A percentile compares a stretch with the other conserved stretches of the same genome.
Evolutionary conservation across 352 stramenopile species (phyloP).

Genomic region (Blastocystis hominis): DNA sequence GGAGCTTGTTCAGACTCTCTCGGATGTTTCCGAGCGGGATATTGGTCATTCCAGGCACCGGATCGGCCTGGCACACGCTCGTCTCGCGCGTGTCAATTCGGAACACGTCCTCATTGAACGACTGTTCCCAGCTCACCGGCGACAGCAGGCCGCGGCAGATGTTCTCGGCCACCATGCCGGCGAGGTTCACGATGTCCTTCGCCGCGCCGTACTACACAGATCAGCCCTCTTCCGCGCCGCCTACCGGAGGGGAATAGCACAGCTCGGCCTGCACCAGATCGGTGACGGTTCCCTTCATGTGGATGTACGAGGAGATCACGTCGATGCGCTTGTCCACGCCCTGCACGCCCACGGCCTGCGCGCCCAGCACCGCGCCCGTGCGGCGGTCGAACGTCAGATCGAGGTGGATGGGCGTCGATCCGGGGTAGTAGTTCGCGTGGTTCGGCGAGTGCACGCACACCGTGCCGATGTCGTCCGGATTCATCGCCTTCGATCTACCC

Average conservation of each 20-base stretch:
- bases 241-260: slow-evolving; percentile 66
- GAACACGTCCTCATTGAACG: slow-evolving; percentile 29
- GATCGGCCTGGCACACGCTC: neutral
- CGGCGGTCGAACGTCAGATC: slow-evolving; percentile 65
- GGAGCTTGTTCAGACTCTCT: neutral
- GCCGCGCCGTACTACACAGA: slow-evolving; percentile 62
- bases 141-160: neutral
- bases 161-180: slow-evolving; percentile 66
- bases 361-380: slow-evolving; percentile 64
- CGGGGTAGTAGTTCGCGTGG: slow-evolving; percentile 67
- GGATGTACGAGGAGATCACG: slow-evolving; percentile 66
- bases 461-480: slow-evolving; percentile 1
- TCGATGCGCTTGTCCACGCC: slow-evolving; percentile 70
- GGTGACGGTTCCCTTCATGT: slow-evolving; percentile 63
- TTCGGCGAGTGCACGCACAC: slow-evolving; percentile 63
- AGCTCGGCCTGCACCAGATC: slow-evolving; percentile 66
- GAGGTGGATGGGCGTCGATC: slow-evolving; percentile 64
- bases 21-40: slow-evolving; percentile 9
- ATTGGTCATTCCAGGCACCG: slow-evolving; percentile 23
- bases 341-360: slow-evolving; percentile 65
- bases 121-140: slow-evolving; percentile 17
- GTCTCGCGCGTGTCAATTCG: slow-evolving; percentile 3
- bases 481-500: slow-evolving; percentile 7
- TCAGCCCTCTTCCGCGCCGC: neutral
- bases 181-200: slow-evolving; percentile 68